A percentile compares a stretch with the other conserved stretches of the same genome.
Evolutionary conservation across 2,329 filamentous ascomycete species (phyloP).

Genomic region (Pseudogymnoascus sp.): DNA sequence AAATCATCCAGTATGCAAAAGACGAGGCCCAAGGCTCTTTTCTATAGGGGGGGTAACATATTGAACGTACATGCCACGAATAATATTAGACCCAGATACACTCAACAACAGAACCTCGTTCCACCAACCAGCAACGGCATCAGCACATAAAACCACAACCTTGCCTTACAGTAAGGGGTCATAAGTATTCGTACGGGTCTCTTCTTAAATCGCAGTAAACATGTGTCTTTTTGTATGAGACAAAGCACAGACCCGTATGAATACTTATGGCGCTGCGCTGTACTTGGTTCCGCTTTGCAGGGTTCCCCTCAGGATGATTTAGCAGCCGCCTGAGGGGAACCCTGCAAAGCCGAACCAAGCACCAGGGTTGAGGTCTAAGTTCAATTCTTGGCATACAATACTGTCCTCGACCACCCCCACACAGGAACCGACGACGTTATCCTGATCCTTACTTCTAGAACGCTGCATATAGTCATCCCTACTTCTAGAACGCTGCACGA

Average conservation of each 20-base stretch:
- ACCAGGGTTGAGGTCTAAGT: not conserved
- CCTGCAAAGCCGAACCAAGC: not conserved
- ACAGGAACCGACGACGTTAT: not conserved
- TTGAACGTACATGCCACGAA: not conserved
- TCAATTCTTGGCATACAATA: not conserved
- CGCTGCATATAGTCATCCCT: not conserved
- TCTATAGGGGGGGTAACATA: not conserved
- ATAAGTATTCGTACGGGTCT: not conserved
- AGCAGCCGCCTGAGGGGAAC: too few species aligned
- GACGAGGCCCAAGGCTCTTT: not conserved
- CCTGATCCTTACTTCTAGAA: not conserved
- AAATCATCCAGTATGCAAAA: not conserved
- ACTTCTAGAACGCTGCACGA: not conserved
- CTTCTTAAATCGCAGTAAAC: not conserved
- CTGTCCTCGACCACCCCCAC: not conserved
- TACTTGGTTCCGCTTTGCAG: not conserved
- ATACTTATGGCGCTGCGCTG: not conserved
- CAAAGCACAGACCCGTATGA: not conserved
- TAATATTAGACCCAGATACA: not conserved
- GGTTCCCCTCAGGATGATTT: not conserved
- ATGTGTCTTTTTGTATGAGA: too few species aligned
- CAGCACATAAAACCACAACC: too few species aligned
- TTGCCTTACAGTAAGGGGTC: too few species aligned
- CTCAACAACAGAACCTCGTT: not conserved
- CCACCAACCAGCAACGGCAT: too few species aligned